Base-by-base conservation (phyloP, 2,329 filamentous ascomycete species). In the Biscogniauxia mediterranea region DNA sequence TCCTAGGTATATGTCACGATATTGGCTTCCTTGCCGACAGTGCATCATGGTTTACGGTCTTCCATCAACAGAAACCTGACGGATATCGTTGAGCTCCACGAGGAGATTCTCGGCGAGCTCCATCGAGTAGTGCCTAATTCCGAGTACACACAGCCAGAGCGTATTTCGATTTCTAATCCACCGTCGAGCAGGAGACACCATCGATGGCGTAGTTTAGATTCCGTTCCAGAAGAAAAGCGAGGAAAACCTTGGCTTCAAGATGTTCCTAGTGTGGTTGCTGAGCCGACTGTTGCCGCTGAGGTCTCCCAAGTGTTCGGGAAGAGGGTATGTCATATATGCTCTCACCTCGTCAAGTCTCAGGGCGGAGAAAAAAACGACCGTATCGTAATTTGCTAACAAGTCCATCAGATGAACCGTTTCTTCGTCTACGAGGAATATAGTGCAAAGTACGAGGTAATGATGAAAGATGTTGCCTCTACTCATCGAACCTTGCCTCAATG, bases 341-440 rank as follows among this genome's bases (percentile, higher is more conserved):
- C 28, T 32, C 23, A 7, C 50, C 50, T 13, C 9, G 19, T 17
- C 50, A 19, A 21, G 19, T 21, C 11, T 32, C 7, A 9, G 28
- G 19, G 15, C 21, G 5, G 8, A 52, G 19, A 21, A 46, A 46
- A 21, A 46, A 46, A 46, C 17, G 38, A n/a, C 11, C 11, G 38
- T 26, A 17, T 57, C 38, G 57, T 58, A 52, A 54, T 57, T 32
- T 59, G 55, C 59, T 60, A 26, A 66, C 54, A 57, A 23, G 17
- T 50, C 15, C 20, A 57, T 15, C 65, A 96, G 91, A 89, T 96
- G 78, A 85, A 86, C 62, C 87, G 88, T 0, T 95, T 98, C 77
- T 90, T 91, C 71, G 82, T 89, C 55, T 99, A 99, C 73, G 91
- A 96, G 77, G 91, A 96, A 69, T 99, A 97, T 73, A 91, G 91